phyloP scores from a whole-genome alignment of 2,329 filamentous ascomycete genomes.

The Talaromyces pinophilus region DNA sequence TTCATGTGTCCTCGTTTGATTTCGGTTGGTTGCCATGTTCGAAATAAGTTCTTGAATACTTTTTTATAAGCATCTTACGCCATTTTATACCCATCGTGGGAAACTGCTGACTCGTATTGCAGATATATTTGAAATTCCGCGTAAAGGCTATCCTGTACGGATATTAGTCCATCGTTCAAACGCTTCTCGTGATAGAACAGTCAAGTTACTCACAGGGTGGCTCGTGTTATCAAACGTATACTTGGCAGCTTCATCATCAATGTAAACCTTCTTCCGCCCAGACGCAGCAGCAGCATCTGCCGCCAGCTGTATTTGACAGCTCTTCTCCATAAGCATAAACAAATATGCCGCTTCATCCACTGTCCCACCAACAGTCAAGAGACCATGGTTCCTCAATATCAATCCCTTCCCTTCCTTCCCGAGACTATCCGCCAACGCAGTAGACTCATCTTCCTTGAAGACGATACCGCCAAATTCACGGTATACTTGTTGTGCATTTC shows the following conservation, averaged over 20 bases:
- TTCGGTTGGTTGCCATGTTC: too few species aligned
- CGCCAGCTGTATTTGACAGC: neutral
- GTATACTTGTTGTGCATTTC: neutral
- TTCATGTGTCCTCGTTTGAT: too few species aligned
- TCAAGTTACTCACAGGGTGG: neutral
- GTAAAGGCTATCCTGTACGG: neutral
- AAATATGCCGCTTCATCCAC: neutral
- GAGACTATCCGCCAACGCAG: neutral
- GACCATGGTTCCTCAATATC: neutral
- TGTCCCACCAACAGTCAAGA: neutral
- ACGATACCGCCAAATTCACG: neutral
- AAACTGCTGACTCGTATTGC: neutral
- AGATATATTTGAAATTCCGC: neutral
- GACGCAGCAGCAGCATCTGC: neutral
- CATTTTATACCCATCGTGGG: neutral
- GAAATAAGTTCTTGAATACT: neutral
- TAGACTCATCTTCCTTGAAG: neutral
- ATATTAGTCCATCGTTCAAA: neutral
- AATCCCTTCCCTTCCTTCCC: neutral
- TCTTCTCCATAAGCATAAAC: constrained; percentile 3
- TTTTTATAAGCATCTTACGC: neutral
- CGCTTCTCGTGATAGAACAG: neutral
- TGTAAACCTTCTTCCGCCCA: neutral
- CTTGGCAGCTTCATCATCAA: neutral
- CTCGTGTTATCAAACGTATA: neutral